Evolutionary conservation across 2,329 filamentous ascomycete genomes (phyloP), one percentile per base, ranked within the genome.

Genomic region (Fusarium sacchari): DNA sequence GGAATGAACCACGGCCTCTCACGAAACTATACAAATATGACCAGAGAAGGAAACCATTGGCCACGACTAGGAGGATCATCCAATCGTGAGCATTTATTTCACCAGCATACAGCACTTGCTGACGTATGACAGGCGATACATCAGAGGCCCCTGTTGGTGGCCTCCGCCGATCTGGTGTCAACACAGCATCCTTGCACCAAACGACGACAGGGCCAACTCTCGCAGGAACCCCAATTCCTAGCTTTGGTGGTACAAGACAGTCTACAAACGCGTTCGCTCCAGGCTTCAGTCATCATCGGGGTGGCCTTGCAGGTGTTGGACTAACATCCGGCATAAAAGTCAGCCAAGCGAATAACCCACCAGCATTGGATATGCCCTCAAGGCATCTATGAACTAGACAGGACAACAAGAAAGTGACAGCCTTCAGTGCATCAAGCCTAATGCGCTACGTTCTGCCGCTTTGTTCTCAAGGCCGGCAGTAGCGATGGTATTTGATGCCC

Each of bases 241-340:
- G 60, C 13, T 61, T 67, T n/a, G 58, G 64, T 9, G 46, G 60
- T 32, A 43, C 49, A 7, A 70, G 56, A 17, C 76, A 72, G 24
- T 28, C 63, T 7, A 20, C 50, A 18, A 62, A 37, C 18, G 39
- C 52, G 18, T 74, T 71, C 26, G 58, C 69, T 17, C 65, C 74
- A 30, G 59, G 61, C 15, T 76, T 80, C 53, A 60, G 64, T 8
- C 71, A 72, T 28, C 71, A 70, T 47, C 75, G 77, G 7, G 56
- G 66, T 24, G 69, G 68, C 17, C 60, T 80, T 22, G 28, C 74
- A 22, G 76, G 78, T 18, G 63, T 81, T n/a, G 80, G 80, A 13
- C 64, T 81, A 20, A 77, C 76, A 13, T 79, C 80, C 44, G 80
- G 79, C 22, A 65, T 81, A 14, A 81, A 77, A 53, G 74, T 77